A percentile compares a stretch with the other conserved stretches of the same genome.
phyloP scores from a whole-genome alignment of 768 basidiomycete genomes.

The Chalciporus sphaerocephalus region DNA sequence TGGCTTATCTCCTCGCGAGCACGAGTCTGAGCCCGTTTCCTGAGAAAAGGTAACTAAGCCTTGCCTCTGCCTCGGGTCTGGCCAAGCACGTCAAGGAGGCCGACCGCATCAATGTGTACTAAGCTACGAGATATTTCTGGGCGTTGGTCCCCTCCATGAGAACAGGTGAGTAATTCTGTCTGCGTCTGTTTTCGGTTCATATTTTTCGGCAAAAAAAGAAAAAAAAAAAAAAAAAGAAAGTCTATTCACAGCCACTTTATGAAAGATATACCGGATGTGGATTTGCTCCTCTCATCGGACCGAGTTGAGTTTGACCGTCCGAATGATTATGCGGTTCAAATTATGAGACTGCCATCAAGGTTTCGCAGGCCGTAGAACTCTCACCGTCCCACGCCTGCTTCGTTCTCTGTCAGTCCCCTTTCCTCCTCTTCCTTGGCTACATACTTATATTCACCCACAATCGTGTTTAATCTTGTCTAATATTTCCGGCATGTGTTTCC shows the following conservation, averaged over 20 bases:
- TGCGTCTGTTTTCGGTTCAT: too few relatives aligned
- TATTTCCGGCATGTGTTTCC: conserved; percentile 34
- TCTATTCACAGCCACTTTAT: not conserved
- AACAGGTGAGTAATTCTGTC: too few relatives aligned
- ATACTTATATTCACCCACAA: conserved; percentile 12
- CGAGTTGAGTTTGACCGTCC: conserved; percentile 4
- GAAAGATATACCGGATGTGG: not conserved
- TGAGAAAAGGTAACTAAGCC: too few relatives aligned
- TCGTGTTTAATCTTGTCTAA: not conserved
- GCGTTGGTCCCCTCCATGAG: too few relatives aligned
- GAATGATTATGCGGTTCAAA: conserved; percentile 3
- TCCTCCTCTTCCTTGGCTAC: not conserved
- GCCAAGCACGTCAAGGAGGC: too few relatives aligned
- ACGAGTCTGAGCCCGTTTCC: too few relatives aligned
- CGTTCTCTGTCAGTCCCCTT: conserved; percentile 2
- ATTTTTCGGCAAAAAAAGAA: too few relatives aligned
- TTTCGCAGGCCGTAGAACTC: conserved; percentile 11
- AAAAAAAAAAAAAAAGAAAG: too few relatives aligned
- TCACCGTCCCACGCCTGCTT: conserved; percentile 24
- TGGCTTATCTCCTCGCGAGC: too few relatives aligned
- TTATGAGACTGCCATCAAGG: conserved; percentile 12
- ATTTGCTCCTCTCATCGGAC: not conserved
- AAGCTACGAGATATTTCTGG: too few relatives aligned
- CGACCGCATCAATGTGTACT: too few relatives aligned
- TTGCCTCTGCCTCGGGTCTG: too few relatives aligned